phyloP scores from a whole-genome alignment of 2,329 filamentous ascomycete species.

The Fusarium oligoseptatum region DNA sequence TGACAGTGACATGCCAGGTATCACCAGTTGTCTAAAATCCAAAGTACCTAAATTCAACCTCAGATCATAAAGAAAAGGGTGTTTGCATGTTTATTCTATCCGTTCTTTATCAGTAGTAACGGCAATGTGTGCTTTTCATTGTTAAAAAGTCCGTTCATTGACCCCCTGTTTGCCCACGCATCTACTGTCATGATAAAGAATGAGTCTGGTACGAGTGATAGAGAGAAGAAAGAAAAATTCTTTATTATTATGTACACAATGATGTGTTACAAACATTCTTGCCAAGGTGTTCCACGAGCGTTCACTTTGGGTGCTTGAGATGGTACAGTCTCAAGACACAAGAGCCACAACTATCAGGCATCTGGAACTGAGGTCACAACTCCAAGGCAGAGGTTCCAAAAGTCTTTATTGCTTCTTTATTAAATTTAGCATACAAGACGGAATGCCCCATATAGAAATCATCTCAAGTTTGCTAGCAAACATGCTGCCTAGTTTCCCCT shows the following conservation, averaged over 20 bases:
- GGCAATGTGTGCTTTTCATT: background rate
- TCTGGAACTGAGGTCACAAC: background rate
- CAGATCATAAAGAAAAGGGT: background rate
- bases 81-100: background rate
- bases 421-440: background rate
- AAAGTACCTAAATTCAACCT: background rate
- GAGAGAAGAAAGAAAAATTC: too few relatives aligned
- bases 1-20: background rate
- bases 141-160: too few relatives aligned
- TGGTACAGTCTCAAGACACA: too few relatives aligned
- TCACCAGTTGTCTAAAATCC: background rate
- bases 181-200: too few relatives aligned
- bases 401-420: background rate
- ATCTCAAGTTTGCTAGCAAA: background rate
- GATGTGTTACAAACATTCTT: too few relatives aligned
- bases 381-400: background rate
- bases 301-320: too few relatives aligned
- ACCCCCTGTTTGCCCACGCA: too few relatives aligned
- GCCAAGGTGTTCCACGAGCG: too few relatives aligned
- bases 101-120: background rate
- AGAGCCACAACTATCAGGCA: background rate
- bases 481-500: conserved; percentile 20
- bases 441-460: background rate
- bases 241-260: too few relatives aligned
- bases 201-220: too few relatives aligned